phyloP scores from a whole-genome alignment of 1,284 basidiomycete genomes.

The Heterobasidion parviporum region DNA sequence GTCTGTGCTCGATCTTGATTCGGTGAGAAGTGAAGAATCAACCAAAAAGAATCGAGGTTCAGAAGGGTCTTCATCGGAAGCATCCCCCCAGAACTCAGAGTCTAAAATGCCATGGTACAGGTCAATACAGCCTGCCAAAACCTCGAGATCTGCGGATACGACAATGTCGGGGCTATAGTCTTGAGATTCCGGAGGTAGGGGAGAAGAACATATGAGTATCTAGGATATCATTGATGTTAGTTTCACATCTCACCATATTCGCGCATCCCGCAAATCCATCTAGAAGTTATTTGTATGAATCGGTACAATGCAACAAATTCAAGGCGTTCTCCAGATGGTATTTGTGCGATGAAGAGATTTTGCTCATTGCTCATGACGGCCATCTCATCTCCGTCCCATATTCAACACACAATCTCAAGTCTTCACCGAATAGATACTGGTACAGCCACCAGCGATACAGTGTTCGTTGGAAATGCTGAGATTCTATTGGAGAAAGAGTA shows the following conservation, averaged over 20 bases:
- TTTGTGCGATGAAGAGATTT: not conserved
- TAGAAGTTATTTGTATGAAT: not conserved
- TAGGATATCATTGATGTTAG: too few relatives aligned
- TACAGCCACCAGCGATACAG: constrained; percentile 25
- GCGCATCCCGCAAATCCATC: not conserved
- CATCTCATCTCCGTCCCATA: constrained; percentile 1
- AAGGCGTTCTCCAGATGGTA: not conserved
- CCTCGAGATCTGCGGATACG: not conserved
- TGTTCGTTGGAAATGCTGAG: constrained; percentile 22
- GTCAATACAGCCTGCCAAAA: not conserved
- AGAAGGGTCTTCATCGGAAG: too few relatives aligned
- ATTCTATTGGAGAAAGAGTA: constrained; percentile 18
- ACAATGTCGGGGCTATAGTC: not conserved
- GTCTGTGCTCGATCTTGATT: too few relatives aligned
- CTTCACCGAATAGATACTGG: not conserved
- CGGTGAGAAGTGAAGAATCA: too few relatives aligned
- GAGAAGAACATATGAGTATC: too few relatives aligned
- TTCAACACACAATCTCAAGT: not conserved
- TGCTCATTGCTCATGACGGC: not conserved
- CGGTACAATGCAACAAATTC: not conserved
- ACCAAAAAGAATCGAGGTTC: too few relatives aligned
- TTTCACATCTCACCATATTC: not conserved
- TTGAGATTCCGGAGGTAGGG: not conserved
- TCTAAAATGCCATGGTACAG: not conserved
- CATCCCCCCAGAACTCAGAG: too few relatives aligned